Base-by-base conservation (phyloP, 73 alveolate species). In the Stentor coeruleus region DNA sequence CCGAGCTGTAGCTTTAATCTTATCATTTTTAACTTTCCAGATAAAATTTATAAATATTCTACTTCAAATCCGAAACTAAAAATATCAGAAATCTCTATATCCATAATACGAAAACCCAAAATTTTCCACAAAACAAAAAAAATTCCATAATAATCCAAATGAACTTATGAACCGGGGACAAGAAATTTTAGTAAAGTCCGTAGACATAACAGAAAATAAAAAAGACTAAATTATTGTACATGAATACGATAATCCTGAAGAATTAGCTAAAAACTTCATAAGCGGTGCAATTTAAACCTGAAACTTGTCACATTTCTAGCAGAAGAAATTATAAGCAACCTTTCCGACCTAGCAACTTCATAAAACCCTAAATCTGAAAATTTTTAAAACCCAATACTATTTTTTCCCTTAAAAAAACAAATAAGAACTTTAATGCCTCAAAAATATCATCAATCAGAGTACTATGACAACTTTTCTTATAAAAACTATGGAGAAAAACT, bases 101-200 rank as follows among this genome's bases (percentile, higher is more conserved):
- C n/a, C n/a, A n/a, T n/a, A n/a, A n/a, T n/a, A n/a, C n/a, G n/a
- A n/a, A n/a, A n/a, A n/a, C n/a, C n/a, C n/a, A n/a, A n/a, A n/a
- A n/a, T n/a, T n/a, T n/a, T n/a, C n/a, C n/a, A n/a, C n/a, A n/a
- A n/a, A n/a, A n/a, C n/a, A n/a, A n/a, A n/a, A n/a, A n/a, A n/a
- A n/a, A n/a, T n/a, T n/a, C n/a, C n/a, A n/a, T n/a, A n/a, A n/a
- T n/a, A n/a, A n/a, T n/a, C n/a, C n/a, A n/a, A n/a, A n/a, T n/a
- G n/a, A n/a, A n/a, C n/a, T n/a, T n/a, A 66, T 20, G 37, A 31
- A 33, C 79, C n/a, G 37, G 33, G 79, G 79, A 15, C n/a, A 66
- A 66, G 79, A 66, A 66, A 66, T 66, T 11, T 40, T 66, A 20
- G 79, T 66, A 66, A 66, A 28, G 79, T 0, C 79, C 33, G 79